Conservation (phyloP, 441 rosid genomes). For the Omphalea diandra region DNA sequence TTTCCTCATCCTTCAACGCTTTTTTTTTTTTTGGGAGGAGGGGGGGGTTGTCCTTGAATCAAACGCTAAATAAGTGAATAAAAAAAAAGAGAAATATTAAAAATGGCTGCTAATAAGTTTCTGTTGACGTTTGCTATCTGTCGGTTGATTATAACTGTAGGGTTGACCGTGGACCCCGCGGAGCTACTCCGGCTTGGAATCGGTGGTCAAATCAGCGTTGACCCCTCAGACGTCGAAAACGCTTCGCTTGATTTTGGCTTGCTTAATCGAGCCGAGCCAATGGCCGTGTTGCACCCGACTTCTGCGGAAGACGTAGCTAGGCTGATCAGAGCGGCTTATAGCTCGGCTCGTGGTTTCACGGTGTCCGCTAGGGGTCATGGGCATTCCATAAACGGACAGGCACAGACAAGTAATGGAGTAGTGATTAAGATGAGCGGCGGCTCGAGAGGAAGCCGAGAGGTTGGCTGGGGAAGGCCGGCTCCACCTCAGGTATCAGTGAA, state of each 20-base stretch:
- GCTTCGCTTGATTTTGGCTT: constrained; percentile 71
- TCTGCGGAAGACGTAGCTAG: constrained; percentile 67
- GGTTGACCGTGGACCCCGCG: constrained; percentile 50
- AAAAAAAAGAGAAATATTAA: neutral
- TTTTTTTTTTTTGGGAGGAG: neutral
- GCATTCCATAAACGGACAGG: constrained; percentile 93
- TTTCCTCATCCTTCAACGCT: constrained; percentile 8
- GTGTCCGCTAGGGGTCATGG: constrained; percentile 93
- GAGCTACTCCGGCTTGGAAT: constrained; percentile 55
- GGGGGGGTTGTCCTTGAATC: neutral
- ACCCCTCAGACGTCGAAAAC: constrained; percentile 50
- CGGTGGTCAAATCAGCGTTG: constrained; percentile 56
- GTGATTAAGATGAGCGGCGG: constrained; percentile 64
- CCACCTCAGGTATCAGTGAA: constrained; percentile 38
- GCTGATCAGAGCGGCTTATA: constrained; percentile 48
- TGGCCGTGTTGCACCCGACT: constrained; percentile 73
- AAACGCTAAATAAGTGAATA: neutral
- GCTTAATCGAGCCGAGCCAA: constrained; percentile 42
- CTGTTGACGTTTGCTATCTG: constrained; percentile 52
- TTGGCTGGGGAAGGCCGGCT: constrained; percentile 21
- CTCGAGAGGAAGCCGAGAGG: constrained; percentile 18
- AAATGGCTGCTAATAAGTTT: constrained; percentile 53
- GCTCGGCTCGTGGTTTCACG: constrained; percentile 47
- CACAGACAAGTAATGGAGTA: constrained; percentile 54
- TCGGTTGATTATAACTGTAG: constrained; percentile 61